These are phyloP conservation scores for Epichloe festucae DNA, from an alignment of 2,329 filamentous ascomycete genomes.

Conservation along the genomic window DNA sequence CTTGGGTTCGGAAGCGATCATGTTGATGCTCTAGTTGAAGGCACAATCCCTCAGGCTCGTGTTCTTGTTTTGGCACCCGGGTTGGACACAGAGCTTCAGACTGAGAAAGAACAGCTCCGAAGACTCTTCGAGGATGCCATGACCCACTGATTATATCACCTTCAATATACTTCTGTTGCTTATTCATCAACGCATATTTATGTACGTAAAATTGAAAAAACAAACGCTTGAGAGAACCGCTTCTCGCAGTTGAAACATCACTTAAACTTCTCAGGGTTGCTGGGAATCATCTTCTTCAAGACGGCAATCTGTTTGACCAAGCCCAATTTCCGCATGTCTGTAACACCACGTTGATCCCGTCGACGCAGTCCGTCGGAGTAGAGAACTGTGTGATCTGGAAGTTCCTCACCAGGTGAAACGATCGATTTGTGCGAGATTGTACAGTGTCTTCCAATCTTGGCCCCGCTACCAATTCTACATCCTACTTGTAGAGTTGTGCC, in stretches of 20 bases:
- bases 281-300: constrained; percentile 52
- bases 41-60: constrained; percentile 81
- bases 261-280: constrained; percentile 41
- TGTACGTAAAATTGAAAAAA: background rate
- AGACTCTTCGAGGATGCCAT: constrained; percentile 52
- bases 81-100: constrained; percentile 54
- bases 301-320: constrained; percentile 57
- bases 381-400: constrained; percentile 57
- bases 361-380: constrained; percentile 51
- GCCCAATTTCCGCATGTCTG: constrained; percentile 49
- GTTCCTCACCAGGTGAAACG: constrained; percentile 40
- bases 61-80: constrained; percentile 87
- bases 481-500: constrained; percentile 48
- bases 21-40: constrained; percentile 77
- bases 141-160: constrained; percentile 17
- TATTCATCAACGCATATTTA: too few species aligned
- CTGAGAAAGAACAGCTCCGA: constrained; percentile 60
- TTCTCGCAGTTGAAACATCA: constrained; percentile 10
- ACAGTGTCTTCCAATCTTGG: constrained; percentile 53
- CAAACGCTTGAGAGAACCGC: background rate
- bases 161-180: too few species aligned
- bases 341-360: constrained; percentile 45
- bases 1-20: constrained; percentile 68
- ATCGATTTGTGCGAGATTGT: constrained; percentile 54
- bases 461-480: constrained; percentile 44